phyloP scores from a whole-genome alignment of 768 basidiomycete genomes.

The Mycena pura region DNA sequence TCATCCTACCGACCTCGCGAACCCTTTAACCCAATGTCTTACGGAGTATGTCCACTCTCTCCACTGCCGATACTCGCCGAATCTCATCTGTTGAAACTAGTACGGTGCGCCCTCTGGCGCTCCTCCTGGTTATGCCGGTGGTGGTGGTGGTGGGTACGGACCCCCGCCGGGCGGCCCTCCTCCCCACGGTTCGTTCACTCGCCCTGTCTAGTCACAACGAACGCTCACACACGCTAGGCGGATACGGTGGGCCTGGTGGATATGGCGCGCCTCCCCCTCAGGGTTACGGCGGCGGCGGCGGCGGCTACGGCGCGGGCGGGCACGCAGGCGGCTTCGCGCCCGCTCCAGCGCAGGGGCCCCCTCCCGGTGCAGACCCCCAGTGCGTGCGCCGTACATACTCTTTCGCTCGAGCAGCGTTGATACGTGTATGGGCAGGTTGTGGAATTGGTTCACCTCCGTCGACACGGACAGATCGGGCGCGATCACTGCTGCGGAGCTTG shows the following conservation, averaged over 20 bases:
- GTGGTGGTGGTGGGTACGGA: not conserved
- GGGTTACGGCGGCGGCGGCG: conserved; percentile 32
- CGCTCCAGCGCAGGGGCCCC: conserved; percentile 47
- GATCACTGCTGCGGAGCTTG: conserved; percentile 70
- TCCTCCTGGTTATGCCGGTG: not conserved
- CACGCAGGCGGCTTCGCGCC: conserved; percentile 31
- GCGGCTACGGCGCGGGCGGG: conserved; percentile 34
- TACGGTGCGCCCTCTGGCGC: conserved; percentile 5
- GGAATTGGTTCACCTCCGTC: conserved; percentile 75
- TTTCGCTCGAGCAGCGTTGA: not conserved
- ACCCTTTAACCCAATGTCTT: too few relatives aligned
- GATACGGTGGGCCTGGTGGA: not conserved
- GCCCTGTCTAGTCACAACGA: too few relatives aligned
- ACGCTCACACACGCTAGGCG: too few relatives aligned
- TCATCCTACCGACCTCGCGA: too few relatives aligned
- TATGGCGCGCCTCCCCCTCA: not conserved
- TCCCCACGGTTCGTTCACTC: not conserved
- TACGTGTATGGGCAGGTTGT: conserved; percentile 53
- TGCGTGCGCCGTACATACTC: conserved; percentile 45
- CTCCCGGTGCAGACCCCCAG: conserved; percentile 79
- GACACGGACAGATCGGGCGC: conserved; percentile 73
- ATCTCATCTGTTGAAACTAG: too few relatives aligned
- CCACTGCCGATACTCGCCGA: too few relatives aligned
- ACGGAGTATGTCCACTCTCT: too few relatives aligned
- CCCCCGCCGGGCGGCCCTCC: not conserved